Percentiles rank a stretch among this genome's conserved stretches.
These are phyloP conservation scores for Penicillium sp. DNA, from an alignment of 2,329 filamentous ascomycete genomes.

Conservation along the genomic window DNA sequence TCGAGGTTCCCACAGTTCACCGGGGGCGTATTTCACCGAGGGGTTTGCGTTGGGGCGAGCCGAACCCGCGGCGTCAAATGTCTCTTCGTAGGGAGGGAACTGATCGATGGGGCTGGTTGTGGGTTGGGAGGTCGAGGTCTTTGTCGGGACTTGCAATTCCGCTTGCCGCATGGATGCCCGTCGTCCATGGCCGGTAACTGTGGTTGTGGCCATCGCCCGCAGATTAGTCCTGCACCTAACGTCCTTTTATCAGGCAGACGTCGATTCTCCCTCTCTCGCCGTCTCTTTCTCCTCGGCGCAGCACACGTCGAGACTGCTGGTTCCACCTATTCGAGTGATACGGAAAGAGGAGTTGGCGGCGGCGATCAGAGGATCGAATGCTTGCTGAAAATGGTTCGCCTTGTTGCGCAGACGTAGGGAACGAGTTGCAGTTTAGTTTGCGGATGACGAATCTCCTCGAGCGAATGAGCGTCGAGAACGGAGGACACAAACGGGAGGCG, in stretches of 20 bases:
- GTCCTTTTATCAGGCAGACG: background rate
- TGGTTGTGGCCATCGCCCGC: conserved; percentile 39
- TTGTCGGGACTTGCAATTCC: conserved; percentile 32
- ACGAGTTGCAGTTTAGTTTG: conserved; percentile 6
- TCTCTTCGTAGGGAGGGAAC: conserved; percentile 43
- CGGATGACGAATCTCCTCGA: conserved; percentile 31
- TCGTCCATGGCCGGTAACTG: conserved; percentile 38
- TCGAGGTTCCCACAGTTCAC: conserved; percentile 59
- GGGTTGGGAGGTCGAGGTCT: conserved; percentile 27
- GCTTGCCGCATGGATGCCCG: conserved; percentile 37
- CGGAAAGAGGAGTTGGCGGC: background rate
- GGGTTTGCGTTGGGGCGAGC: conserved; percentile 22
- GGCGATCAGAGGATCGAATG: background rate
- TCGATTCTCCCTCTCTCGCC: background rate
- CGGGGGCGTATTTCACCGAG: conserved; percentile 31
- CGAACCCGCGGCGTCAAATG: conserved; percentile 27
- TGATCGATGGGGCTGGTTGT: conserved; percentile 39
- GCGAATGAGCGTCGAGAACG: conserved; percentile 28
- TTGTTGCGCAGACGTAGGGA: background rate
- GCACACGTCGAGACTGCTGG: background rate
- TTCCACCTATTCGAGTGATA: background rate
- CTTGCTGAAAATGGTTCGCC: background rate
- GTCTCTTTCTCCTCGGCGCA: background rate
- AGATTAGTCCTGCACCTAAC: background rate
- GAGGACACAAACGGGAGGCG: conserved; percentile 12